Evolutionary conservation across 164 flowering plant species (phyloP).

Genomic region (Hamamelis virginiana): DNA sequence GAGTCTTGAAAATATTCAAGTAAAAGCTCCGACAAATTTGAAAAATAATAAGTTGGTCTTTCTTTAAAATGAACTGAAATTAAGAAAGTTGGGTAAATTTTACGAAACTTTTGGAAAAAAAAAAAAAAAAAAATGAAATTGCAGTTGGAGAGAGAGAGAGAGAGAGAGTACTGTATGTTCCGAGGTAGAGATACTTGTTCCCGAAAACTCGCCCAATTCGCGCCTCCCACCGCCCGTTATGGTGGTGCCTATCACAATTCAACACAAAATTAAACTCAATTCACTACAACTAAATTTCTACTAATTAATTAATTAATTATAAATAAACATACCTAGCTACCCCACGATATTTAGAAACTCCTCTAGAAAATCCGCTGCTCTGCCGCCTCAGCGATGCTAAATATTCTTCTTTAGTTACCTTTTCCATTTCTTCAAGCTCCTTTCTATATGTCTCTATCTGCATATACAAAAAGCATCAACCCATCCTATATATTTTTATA

Average conservation of each 20-base stretch:
- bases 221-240: slow-evolving; percentile 61
- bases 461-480: too few species aligned
- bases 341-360: slow-evolving; percentile 94
- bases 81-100: too few species aligned
- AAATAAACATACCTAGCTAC: slow-evolving; percentile 85
- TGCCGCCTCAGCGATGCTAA: slow-evolving; percentile 63
- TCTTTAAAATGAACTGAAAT: too few species aligned
- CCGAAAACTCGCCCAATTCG: slow-evolving; percentile 53
- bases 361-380: slow-evolving; percentile 94
- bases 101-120: too few species aligned
- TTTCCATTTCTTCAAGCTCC: slow-evolving; percentile 72
- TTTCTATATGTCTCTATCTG: slow-evolving; percentile 59
- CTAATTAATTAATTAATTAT: too few species aligned
- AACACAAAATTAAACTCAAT: slow-evolving; percentile 1
- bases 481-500: too few species aligned
- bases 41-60: too few species aligned
- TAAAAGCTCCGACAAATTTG: too few species aligned
- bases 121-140: too few species aligned
- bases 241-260: slow-evolving; percentile 41
- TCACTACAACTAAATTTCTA: too few species aligned
- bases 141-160: not conserved
- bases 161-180: slow-evolving; percentile 44
- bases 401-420: slow-evolving; percentile 68
- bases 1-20: too few species aligned
- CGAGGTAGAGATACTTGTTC: slow-evolving; percentile 57